A percentile compares a stretch with the other conserved stretches of the same genome.
phyloP scores from a whole-genome alignment of 2,329 filamentous ascomycete species.

The Neopestalotiopsis sp. region DNA sequence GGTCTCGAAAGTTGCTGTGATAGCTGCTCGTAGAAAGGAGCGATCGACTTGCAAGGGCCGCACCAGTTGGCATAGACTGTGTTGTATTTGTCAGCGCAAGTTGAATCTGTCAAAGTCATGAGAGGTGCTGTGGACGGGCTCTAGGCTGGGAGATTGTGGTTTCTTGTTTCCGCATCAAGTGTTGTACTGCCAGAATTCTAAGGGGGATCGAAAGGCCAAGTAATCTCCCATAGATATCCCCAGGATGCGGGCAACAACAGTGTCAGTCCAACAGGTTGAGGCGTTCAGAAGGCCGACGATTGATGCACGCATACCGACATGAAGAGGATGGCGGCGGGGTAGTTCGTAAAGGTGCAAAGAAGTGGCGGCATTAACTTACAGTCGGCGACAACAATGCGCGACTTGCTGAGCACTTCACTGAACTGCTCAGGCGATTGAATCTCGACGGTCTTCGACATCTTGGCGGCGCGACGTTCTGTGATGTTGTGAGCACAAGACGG shows the following conservation, averaged over 20 bases:
- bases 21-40: constrained; percentile 81
- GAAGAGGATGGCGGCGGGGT: constrained; percentile 34
- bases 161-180: neutral
- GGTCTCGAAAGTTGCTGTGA: constrained; percentile 72
- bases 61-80: constrained; percentile 90
- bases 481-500: neutral
- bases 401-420: constrained; percentile 68
- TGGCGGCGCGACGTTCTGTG: constrained; percentile 23
- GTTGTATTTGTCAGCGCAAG: constrained; percentile 10
- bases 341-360: constrained; percentile 16
- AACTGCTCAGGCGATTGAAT: constrained; percentile 68
- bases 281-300: neutral
- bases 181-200: neutral
- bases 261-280: neutral
- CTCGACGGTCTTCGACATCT: constrained; percentile 49
- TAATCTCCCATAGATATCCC: neutral
- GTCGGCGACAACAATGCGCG: constrained; percentile 83
- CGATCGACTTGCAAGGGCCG: constrained; percentile 81
- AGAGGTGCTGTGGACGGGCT: neutral
- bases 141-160: neutral
- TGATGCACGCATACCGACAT: neutral
- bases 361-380: constrained; percentile 63
- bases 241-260: neutral
- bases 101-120: neutral
- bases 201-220: neutral